Base-by-base conservation (phyloP, 352 stramenopile species). In the Globisporangium cylindrosporum region DNA sequence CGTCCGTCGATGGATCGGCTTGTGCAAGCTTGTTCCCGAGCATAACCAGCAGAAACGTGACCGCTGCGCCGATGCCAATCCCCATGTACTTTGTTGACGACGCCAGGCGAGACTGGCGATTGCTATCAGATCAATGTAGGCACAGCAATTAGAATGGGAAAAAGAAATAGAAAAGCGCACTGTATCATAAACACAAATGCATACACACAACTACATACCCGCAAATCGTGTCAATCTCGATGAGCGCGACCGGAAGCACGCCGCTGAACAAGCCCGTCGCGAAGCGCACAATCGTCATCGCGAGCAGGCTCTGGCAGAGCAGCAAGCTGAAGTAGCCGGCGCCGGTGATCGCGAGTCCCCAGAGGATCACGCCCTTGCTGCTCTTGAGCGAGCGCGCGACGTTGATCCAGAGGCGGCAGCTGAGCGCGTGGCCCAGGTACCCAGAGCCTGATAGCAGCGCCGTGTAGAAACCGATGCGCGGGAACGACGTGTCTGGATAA, bases 161-260 rank as follows among this genome's bases (percentile, higher is more conserved):
- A 15, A 60, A 22, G 29, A 51, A 22, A 1, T 46, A 14, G 1
- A 20, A 43, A 49, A 24, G 0, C 15, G 27, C 10, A 29, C 22
- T 22, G 36, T 18, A 22, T 29, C 22, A 48, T 10, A 36, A 59
- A 22, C 8, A 15, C 18, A 25, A 46, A 10, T 43, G 36, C 10
- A 43, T 15, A 48, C 22, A 48, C 8, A 15, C 18, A 25, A 46
- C 32, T 4, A 68, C 72, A 46, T 70, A 83, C 76, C 85, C 86
- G 67, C 86, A 94, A 49, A 94, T 92, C 38, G 89, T 91, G 70
- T 94, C 86, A 25, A 92, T 92, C 67, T 94, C 84, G 53, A 92
- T 92, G 20, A 91, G 72, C 36, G 86, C 84, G 46, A 92, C 83
- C 4, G 86, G 84, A 18, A 88, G 68, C 20, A 92, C 86, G 25